Conservation (phyloP, 1,284 basidiomycete species). For the Pseudozyma flocculosa region DNA sequence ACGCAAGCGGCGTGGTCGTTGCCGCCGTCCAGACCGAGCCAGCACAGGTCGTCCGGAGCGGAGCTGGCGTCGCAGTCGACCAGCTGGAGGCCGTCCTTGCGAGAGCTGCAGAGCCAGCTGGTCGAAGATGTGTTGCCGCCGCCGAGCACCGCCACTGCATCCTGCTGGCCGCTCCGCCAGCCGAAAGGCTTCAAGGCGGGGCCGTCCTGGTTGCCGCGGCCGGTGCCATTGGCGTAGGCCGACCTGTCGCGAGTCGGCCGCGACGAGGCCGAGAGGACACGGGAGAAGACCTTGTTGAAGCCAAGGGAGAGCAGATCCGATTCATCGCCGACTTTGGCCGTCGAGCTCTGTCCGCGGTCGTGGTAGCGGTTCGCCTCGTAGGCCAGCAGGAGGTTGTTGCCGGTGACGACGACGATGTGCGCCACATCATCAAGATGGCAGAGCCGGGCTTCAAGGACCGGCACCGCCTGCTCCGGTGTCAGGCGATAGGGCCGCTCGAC, state of each 20-base stretch:
- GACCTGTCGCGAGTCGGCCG: too few species aligned
- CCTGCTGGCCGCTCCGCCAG: neutral
- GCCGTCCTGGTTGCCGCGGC: neutral
- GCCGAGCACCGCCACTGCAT: conserved; percentile 15
- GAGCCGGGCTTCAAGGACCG: neutral
- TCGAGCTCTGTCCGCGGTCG: neutral
- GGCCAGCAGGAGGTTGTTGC: neutral
- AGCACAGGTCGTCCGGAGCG: neutral
- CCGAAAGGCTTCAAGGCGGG: conserved; percentile 5
- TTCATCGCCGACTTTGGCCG: neutral
- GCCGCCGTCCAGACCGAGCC: neutral
- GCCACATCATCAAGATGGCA: neutral
- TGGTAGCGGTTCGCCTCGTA: neutral
- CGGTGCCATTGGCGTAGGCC: neutral
- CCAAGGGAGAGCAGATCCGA: conserved; percentile 4
- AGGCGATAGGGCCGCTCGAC: neutral
- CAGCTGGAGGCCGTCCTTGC: conserved; percentile 9
- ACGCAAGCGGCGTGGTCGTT: neutral
- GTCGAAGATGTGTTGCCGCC: conserved; percentile 16
- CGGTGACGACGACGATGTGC: neutral
- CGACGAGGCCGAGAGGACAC: conserved; percentile 5
- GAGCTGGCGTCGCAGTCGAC: conserved; percentile 26
- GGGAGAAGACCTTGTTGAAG: conserved; percentile 30
- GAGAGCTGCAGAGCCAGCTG: conserved; percentile 19
- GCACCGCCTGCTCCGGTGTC: neutral